phyloP scores from a whole-genome alignment of 2,329 filamentous ascomycete genomes.

The Colletotrichum tropicale region DNA sequence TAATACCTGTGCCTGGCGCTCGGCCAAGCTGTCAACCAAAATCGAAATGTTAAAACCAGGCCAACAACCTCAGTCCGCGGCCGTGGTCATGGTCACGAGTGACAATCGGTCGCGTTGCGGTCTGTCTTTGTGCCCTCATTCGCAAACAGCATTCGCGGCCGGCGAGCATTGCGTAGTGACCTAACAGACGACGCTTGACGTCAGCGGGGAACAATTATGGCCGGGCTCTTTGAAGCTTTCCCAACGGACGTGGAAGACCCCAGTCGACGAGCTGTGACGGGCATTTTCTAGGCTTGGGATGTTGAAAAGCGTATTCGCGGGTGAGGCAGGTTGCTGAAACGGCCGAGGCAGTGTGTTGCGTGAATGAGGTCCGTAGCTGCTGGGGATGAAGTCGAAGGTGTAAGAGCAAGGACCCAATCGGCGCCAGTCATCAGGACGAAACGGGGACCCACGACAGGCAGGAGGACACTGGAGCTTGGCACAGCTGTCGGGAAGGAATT shows the following conservation, averaged over 20 bases:
- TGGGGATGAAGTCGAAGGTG: not conserved
- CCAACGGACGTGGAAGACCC: not conserved
- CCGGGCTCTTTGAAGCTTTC: not conserved
- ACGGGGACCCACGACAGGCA: constrained; percentile 2
- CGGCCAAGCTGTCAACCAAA: not conserved
- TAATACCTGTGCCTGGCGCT: not conserved
- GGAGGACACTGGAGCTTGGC: constrained; percentile 7
- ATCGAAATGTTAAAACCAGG: not conserved
- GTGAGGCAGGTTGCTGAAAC: constrained; percentile 3
- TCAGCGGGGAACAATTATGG: not conserved
- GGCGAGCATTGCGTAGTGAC: not conserved
- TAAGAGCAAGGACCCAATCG: not conserved
- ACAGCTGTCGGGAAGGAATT: not conserved
- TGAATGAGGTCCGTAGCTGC: not conserved
- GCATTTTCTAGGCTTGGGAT: not conserved
- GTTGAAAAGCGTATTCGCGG: not conserved
- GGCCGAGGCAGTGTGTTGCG: constrained; percentile 6
- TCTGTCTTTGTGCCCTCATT: not conserved
- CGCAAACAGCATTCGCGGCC: not conserved
- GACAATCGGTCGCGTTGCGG: not conserved
- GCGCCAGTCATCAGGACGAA: not conserved
- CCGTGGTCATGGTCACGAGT: not conserved
- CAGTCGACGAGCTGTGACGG: not conserved
- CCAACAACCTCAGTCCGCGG: not conserved
- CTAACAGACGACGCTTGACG: not conserved